These are phyloP conservation scores for Amanita rimosa DNA, from an alignment of 768 basidiomycete genomes.

Conservation along the genomic window DNA sequence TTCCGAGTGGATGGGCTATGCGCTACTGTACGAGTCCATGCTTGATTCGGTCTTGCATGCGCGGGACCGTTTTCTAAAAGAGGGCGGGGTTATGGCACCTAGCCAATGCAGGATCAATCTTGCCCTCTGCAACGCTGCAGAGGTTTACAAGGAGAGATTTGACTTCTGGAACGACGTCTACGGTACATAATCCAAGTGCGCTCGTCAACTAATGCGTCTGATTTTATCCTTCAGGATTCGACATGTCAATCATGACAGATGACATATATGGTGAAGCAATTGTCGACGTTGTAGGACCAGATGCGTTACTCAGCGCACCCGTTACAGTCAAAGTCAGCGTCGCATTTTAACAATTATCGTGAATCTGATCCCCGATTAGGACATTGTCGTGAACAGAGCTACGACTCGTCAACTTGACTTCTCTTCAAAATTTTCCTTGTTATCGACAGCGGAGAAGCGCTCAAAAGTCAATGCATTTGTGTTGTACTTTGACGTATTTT, in stretches of 20 bases:
- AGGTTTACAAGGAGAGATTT: constrained; percentile 72
- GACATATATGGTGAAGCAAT: constrained; percentile 74
- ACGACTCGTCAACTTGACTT: constrained; percentile 72
- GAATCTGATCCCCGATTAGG: constrained; percentile 29
- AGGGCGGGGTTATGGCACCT: constrained; percentile 80
- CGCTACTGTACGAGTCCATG: constrained; percentile 92
- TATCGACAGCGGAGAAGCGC: constrained; percentile 46
- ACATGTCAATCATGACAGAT: constrained; percentile 72
- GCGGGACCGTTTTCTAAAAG: constrained; percentile 73
- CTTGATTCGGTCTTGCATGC: constrained; percentile 89
- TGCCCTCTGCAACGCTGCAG: constrained; percentile 66
- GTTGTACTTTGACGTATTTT: constrained; percentile 94
- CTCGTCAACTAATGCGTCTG: background rate
- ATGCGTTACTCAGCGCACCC: constrained; percentile 53
- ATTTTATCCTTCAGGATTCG: constrained; percentile 53
- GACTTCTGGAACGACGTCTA: constrained; percentile 89
- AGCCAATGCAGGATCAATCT: constrained; percentile 83
- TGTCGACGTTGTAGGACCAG: constrained; percentile 65
- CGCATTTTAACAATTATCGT: background rate
- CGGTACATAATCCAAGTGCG: constrained; percentile 30
- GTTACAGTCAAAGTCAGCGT: constrained; percentile 52
- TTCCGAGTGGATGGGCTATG: constrained; percentile 98
- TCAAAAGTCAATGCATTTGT: constrained; percentile 71
- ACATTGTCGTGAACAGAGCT: constrained; percentile 59
- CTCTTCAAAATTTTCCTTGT: constrained; percentile 62